phyloP scores from a whole-genome alignment of 495 filamentous ascomycete genomes.

The Ascodesmis nigricans region DNA sequence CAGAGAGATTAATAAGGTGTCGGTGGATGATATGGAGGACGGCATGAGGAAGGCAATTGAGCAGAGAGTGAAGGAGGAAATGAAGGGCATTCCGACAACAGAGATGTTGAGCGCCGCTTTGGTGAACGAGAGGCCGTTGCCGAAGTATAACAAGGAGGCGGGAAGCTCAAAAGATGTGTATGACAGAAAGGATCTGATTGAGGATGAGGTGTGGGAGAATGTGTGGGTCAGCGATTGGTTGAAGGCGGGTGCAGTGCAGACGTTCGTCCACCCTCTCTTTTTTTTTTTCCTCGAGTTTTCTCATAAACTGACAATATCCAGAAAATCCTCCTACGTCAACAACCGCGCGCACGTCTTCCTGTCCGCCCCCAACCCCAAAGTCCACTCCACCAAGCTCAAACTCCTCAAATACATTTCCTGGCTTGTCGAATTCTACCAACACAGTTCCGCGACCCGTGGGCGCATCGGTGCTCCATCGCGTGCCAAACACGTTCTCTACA shows the following conservation, averaged over 20 bases:
- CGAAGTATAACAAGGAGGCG: conserved; percentile 49
- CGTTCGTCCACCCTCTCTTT: conserved; percentile 28
- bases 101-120: conserved; percentile 42
- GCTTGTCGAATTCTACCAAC: conserved; percentile 38
- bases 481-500: conserved; percentile 9
- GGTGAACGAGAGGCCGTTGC: conserved; percentile 54
- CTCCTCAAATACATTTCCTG: conserved; percentile 43
- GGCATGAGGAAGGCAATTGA: conserved; percentile 17
- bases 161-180: conserved; percentile 65
- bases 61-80: conserved; percentile 27
- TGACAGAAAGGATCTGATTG: conserved; percentile 43
- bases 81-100: conserved; percentile 33
- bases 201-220: conserved; percentile 28
- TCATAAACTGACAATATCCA: neutral
- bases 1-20: conserved; percentile 17
- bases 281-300: neutral
- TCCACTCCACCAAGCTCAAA: conserved; percentile 32
- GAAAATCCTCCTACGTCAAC: conserved; percentile 12
- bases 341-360: conserved; percentile 9
- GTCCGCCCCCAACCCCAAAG: conserved; percentile 9
- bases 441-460: conserved; percentile 8
- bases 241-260: conserved; percentile 6
- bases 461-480: conserved; percentile 4
- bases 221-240: conserved; percentile 20
- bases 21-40: conserved; percentile 14